Conservation (phyloP, 345 rosid species). For the Microthlaspi erraticum region DNA sequence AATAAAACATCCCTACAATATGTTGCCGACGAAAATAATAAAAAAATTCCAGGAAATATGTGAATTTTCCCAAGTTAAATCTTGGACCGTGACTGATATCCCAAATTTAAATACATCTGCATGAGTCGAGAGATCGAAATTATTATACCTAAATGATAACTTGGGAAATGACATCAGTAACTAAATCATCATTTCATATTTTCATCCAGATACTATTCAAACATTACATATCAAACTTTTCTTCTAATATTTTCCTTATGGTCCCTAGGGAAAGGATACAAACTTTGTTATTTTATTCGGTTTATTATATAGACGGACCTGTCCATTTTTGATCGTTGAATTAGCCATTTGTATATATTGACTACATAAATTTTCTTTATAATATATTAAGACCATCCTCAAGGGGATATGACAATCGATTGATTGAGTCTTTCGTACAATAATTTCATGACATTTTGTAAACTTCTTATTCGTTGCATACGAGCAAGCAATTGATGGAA, state of each 20-base stretch:
- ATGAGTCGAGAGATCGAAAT: too few species aligned
- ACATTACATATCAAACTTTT: neutral
- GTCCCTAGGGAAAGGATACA: neutral
- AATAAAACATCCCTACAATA: too few species aligned
- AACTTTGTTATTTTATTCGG: neutral
- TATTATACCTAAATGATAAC: too few species aligned
- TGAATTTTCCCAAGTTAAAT: too few species aligned
- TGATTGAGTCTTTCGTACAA: neutral
- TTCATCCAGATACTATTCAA: too few species aligned
- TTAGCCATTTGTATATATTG: neutral
- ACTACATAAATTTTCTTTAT: too few species aligned
- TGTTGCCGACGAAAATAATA: too few species aligned
- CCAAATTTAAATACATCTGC: too few species aligned
- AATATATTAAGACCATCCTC: neutral
- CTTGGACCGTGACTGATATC: too few species aligned
- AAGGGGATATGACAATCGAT: neutral
- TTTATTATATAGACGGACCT: neutral
- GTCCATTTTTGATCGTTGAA: slow-evolving; percentile 33
- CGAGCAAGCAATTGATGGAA: neutral
- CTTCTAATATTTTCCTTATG: neutral
- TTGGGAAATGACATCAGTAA: too few species aligned
- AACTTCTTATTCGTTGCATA: neutral
- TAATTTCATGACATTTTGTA: neutral
- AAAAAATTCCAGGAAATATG: too few species aligned
- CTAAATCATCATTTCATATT: too few species aligned